phyloP scores from a whole-genome alignment of 1,284 basidiomycete genomes.

The Ganoderma resinaceum region DNA sequence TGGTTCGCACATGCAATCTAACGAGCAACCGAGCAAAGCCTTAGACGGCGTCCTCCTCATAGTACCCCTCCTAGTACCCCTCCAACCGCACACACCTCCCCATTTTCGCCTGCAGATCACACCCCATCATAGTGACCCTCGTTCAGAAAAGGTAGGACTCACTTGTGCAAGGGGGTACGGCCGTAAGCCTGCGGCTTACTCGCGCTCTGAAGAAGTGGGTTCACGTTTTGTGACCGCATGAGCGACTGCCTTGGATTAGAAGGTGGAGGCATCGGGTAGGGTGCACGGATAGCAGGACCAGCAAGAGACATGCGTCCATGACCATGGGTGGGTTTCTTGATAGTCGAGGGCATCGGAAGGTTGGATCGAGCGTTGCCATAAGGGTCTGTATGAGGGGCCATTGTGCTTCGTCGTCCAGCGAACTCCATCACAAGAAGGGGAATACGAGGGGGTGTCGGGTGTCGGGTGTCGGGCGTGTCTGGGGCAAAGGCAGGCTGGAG shows the following conservation, averaged over 20 bases:
- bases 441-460: neutral
- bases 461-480: neutral
- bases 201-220: slow-evolving; percentile 72
- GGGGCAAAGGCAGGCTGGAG: neutral
- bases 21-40: neutral
- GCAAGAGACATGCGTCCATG: slow-evolving; percentile 73
- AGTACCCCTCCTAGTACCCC: neutral
- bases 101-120: too few species aligned
- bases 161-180: slow-evolving; percentile 79
- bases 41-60: neutral
- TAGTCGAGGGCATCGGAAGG: slow-evolving; percentile 61
- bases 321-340: slow-evolving; percentile 62
- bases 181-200: slow-evolving; percentile 68
- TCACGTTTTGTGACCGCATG: slow-evolving; percentile 69
- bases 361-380: slow-evolving; percentile 54
- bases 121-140: neutral
- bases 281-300: slow-evolving; percentile 66
- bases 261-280: slow-evolving; percentile 51
- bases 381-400: slow-evolving; percentile 60
- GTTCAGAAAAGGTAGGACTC: slow-evolving; percentile 38
- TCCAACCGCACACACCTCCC: too few species aligned
- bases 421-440: slow-evolving; percentile 44
- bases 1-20: neutral
- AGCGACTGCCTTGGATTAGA: slow-evolving; percentile 72
- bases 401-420: slow-evolving; percentile 58